A percentile compares a stretch with the other conserved stretches of the same genome.
Conservation (phyloP, 441 rosid species). For the Aleurites moluccanus region DNA sequence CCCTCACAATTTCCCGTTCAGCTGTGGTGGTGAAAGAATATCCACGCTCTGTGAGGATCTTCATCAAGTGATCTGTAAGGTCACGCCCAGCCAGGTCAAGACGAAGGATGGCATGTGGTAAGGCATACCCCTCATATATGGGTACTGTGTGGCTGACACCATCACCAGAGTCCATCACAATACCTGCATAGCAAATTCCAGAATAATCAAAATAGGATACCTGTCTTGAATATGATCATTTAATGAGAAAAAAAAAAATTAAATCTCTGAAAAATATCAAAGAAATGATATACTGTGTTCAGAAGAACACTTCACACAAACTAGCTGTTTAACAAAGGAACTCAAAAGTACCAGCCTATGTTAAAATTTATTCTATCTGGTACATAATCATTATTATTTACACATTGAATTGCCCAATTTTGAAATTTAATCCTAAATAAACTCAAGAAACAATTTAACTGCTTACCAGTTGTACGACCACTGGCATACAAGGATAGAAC, state of each 20-base stretch:
- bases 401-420: background rate
- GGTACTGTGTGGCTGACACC: slow-evolving; percentile 82
- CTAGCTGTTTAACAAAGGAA: background rate
- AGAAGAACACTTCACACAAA: background rate
- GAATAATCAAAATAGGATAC: background rate
- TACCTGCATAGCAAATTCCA: slow-evolving; percentile 41
- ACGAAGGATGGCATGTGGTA: slow-evolving; percentile 78
- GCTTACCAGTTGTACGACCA: slow-evolving; percentile 95
- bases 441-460: background rate
- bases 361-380: background rate
- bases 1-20: slow-evolving; percentile 77
- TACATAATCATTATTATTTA: background rate
- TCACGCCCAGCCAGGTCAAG: slow-evolving; percentile 82
- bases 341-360: background rate
- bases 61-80: slow-evolving; percentile 67
- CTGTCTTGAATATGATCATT: too few relatives aligned
- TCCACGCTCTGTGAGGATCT: slow-evolving; percentile 77
- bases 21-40: slow-evolving; percentile 83
- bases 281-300: background rate
- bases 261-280: background rate
- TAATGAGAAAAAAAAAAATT: background rate
- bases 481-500: slow-evolving; percentile 91
- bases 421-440: background rate
- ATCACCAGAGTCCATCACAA: slow-evolving; percentile 75
- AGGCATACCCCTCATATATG: slow-evolving; percentile 71